Conservation (phyloP, 2,329 filamentous ascomycete species). For the Fusarium sp. region DNA sequence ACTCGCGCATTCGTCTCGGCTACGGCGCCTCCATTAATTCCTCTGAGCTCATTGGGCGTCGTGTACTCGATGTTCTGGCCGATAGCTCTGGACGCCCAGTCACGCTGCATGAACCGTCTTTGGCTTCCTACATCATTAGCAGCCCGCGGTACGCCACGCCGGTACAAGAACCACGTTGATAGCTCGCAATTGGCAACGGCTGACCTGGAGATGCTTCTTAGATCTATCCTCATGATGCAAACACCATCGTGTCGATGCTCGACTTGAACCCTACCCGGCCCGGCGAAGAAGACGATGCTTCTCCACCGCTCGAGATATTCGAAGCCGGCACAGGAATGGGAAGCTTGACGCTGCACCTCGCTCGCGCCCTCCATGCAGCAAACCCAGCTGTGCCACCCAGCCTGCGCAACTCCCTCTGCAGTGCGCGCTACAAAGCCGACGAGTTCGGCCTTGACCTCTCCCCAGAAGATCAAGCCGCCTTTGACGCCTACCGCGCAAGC, state of each 20-base stretch:
- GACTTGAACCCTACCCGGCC: constrained; percentile 72
- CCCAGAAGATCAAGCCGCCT: constrained; percentile 48
- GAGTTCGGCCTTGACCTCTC: constrained; percentile 44
- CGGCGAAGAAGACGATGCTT: constrained; percentile 47
- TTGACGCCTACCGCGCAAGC: constrained; percentile 58
- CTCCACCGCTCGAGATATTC: constrained; percentile 74
- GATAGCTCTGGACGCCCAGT: constrained; percentile 63
- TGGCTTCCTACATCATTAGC: constrained; percentile 78
- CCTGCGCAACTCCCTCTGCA: constrained; percentile 50
- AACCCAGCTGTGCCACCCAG: constrained; percentile 65
- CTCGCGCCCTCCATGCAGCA: constrained; percentile 78
- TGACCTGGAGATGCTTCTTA: constrained; percentile 11
- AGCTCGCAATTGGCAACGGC: not conserved
- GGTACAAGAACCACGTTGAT: constrained; percentile 34
- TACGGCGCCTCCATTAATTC: constrained; percentile 62
- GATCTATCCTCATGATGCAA: constrained; percentile 78
- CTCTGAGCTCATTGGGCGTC: constrained; percentile 71
- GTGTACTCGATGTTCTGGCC: constrained; percentile 66
- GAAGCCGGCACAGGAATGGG: constrained; percentile 90
- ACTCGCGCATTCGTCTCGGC: constrained; percentile 49
- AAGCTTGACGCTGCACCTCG: constrained; percentile 78
- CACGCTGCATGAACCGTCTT: constrained; percentile 71
- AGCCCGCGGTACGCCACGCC: constrained; percentile 79
- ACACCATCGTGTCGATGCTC: constrained; percentile 78
- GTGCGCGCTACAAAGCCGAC: constrained; percentile 38